Evolutionary conservation across 2,329 filamentous ascomycete species (phyloP).

Genomic region (Aureobasidium sp.): DNA sequence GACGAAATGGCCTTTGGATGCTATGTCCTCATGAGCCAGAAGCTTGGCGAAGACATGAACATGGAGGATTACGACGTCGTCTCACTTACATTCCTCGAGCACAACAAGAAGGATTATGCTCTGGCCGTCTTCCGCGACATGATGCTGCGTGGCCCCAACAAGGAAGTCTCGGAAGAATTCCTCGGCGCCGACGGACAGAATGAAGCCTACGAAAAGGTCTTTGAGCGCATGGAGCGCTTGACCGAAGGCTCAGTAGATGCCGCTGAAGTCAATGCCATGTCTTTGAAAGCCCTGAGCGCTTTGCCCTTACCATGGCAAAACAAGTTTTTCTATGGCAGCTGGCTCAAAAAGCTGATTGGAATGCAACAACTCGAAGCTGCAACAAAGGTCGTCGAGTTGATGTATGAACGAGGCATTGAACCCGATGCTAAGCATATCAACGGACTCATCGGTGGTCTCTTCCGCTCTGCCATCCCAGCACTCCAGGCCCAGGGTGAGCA

Average conservation of each 20-base stretch:
- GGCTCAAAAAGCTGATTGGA: slow-evolving; percentile 77
- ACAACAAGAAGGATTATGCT: slow-evolving; percentile 58
- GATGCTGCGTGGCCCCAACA: slow-evolving; percentile 52
- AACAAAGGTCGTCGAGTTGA: slow-evolving; percentile 64
- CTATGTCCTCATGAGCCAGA: slow-evolving; percentile 58
- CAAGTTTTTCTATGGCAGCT: slow-evolving; percentile 79
- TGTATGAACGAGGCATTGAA: slow-evolving; percentile 61
- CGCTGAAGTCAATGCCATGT: slow-evolving; percentile 41
- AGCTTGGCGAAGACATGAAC: slow-evolving; percentile 54
- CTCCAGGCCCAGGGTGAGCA: slow-evolving; percentile 53
- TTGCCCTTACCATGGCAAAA: slow-evolving; percentile 54
- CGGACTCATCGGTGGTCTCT: slow-evolving; percentile 71
- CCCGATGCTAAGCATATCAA: slow-evolving; percentile 73
- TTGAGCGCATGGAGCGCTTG: slow-evolving; percentile 20
- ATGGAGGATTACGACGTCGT: slow-evolving; percentile 72
- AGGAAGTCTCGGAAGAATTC: slow-evolving; percentile 16
- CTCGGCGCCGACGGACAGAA: slow-evolving; percentile 37
- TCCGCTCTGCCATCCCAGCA: slow-evolving; percentile 51
- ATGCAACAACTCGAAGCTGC: slow-evolving; percentile 56
- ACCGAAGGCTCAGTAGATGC: slow-evolving; percentile 20
- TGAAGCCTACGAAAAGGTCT: slow-evolving; percentile 32
- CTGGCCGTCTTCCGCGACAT: slow-evolving; percentile 80
- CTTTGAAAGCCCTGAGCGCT: slow-evolving; percentile 43
- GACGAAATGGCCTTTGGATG: slow-evolving; percentile 57
- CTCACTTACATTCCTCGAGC: slow-evolving; percentile 62